Evolutionary conservation across 2,329 filamentous ascomycete species (phyloP), one percentile per base, ranked within the genome.

Genomic region (Exserohilum rostratum): DNA sequence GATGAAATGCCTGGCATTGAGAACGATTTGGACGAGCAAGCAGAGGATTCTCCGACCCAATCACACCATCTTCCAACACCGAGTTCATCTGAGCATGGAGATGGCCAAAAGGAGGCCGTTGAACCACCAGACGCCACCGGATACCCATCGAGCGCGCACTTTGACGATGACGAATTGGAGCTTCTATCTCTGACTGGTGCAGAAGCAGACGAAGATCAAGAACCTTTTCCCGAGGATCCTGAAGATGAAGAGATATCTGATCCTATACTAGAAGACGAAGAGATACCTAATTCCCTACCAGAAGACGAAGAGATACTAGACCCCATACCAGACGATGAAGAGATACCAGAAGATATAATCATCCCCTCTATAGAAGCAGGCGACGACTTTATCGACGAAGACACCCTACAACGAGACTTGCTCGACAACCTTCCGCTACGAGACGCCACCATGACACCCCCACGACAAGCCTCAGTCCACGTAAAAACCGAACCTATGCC

Each of bases 21-120:
- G 10, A 34, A 34, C 2, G 2, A 22, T 31, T 15, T 37, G 4
- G 27, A 30, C 12, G 31, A 46, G 38, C 22, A 50, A 25, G 9
- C 22, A 9, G 10, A 18, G 25, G 50, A 43, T n/a, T 53, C 53
- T 2, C 49, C 57, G 0, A 45, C 44, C 17, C 43, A 34, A 20
- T 44, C 54, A 33, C 61, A 61, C 12, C 68, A 69, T 46, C 54
- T 74, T 11, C 70, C 68, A 4, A 74, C 71, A 13, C 71, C 71
- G 3, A 68, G 55, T 38, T 71, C 68, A 9, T 54, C 65, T 3
- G 58, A 61, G 33, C 57, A 68, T 4, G 54, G 60, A 9, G 57
- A 65, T 0, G 31, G 17, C n/a, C 38, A 48, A 2, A 39, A 35
- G 1, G 5, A 18, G 5, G 31, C 43, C 6, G 20, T 49, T 7